Base-by-base conservation (phyloP, 257 asterid genomes). In the Ligustrum vulgare region DNA sequence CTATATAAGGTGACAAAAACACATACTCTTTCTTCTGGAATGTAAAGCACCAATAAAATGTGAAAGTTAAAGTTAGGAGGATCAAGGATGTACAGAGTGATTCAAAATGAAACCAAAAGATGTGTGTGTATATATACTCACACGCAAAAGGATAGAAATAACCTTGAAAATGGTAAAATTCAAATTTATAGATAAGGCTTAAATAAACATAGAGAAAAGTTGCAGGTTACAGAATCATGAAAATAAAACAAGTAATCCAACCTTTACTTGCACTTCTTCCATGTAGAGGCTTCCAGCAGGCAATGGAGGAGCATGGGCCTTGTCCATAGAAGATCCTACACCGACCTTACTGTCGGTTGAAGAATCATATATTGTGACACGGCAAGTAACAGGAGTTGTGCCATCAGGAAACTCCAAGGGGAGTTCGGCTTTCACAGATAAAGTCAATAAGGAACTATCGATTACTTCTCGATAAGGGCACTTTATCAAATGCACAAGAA, bases 401-500 rank as follows among this genome's bases (percentile, higher is more conserved):
- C 97, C 97, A 81, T 92, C 96, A 11, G 97, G 95, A 79, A 92
- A 92, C 87, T 90, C 97, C 80, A 92, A 80, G 31, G 97, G 97
- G 65, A 90, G 88, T 83, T 88, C 94, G 63, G 96, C 97, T 92
- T 32, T 51, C 73, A 34, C 72, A 34, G n/a, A 60, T 68, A 33
- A 43, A 64, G 58, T 54, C 25, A 73, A 31, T 37, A 33, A 71
- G 63, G 31, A 23, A 75, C 41, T 60, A 68, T 28, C 79, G 36
- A 84, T 81, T 67, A 12, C 67, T 23, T 2, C 45, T 47, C 28
- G 49, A 71, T 36, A 25, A 25, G 39, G 25, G 56, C 7, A 71
- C 60, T 18, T 31, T 63, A 65, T 66, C 63, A 62, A 72, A 69
- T 65, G 69, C 34, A 49, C 11, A 54, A 67, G 60, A 6, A 31